These are phyloP conservation scores for Pichia sp. DNA, from an alignment of 1,139 yeast species.

Conservation along the genomic window DNA sequence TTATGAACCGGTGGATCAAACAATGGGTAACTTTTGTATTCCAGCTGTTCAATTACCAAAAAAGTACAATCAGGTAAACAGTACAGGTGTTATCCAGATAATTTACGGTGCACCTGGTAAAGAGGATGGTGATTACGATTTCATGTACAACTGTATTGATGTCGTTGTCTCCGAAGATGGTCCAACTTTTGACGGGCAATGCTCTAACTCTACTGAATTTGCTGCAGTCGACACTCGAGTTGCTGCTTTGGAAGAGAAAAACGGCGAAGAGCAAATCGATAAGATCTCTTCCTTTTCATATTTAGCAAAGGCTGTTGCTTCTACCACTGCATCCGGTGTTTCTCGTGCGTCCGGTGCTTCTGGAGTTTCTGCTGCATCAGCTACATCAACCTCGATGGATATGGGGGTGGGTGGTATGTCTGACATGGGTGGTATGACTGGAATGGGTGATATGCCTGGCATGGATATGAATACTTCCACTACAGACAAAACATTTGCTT, in stretches of 20 bases:
- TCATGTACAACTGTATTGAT: conserved; percentile 31
- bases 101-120: conserved; percentile 15
- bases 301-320: conserved; percentile 11
- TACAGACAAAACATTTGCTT: not conserved
- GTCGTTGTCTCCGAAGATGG: conserved; percentile 26
- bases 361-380: not conserved
- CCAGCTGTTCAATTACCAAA: conserved; percentile 27
- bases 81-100: conserved; percentile 30
- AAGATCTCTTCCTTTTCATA: conserved; percentile 10
- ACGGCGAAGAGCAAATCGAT: conserved; percentile 11
- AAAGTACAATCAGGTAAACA: conserved; percentile 21
- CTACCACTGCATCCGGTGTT: not conserved
- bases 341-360: not conserved
- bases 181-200: conserved; percentile 25
- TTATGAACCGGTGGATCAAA: conserved; percentile 23
- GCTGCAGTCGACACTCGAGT: conserved; percentile 11
- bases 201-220: conserved; percentile 21
- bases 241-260: conserved; percentile 8
- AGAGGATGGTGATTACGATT: conserved; percentile 5
- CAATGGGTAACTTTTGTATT: conserved; percentile 28
- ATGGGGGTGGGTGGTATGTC: conserved; percentile 9
- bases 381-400: not conserved
- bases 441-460: not conserved
- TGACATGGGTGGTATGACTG: conserved; percentile 8
- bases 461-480: conserved; percentile 2